Evolutionary conservation across 2,329 filamentous ascomycete genomes (phyloP), one percentile per base, ranked within the genome.

Genomic region (Hypoxylon sp.): DNA sequence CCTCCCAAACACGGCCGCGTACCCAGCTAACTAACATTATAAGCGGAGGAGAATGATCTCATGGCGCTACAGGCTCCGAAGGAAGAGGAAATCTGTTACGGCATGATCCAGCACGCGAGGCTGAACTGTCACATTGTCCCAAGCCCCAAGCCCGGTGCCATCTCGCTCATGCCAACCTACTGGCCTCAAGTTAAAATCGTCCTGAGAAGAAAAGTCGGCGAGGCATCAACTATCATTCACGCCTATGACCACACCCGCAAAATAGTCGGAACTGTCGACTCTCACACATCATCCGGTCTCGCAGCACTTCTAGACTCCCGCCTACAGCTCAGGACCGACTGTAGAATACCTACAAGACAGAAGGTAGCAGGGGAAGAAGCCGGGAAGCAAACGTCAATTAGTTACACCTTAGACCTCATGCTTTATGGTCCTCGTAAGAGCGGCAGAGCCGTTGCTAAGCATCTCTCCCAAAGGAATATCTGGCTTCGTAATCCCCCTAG

Each of bases 81-180:
- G 50, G 85, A 89, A 19, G 88, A 93, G 75, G 89, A 93, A 74
- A 91, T 97, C 2, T 97, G 93, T 79, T 94, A 92, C 75, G 93
- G 93, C 45, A 91, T 91, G 80, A 80, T 97, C 19, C 89, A 93
- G 60, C 86, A 85, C 17, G 87, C 89, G 2, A 87, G 82, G 59
- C 82, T 96, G 45, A 89, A 90, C 69, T 91, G 90, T 67, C 85
- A 88, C 73, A 81, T 83, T 36, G 88, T 95, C 1, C 93, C 93
- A 0, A 87, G 85, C 2, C 89, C 90, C 0, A 93, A 90, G 73
- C 89, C 91, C 1, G 86, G 86, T 30, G 83, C 85, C 23, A 84
- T 87, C 64, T 82, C 85, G 19, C 82, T 91, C 9, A 89, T 87
- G 71, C 80, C 87, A 58, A 78, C 78, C 46, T 87, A 89, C 70